Percentiles rank a stretch among this genome's conserved stretches.
phyloP scores from a whole-genome alignment of 352 stramenopile species.

The Phytophthora cactorum region DNA sequence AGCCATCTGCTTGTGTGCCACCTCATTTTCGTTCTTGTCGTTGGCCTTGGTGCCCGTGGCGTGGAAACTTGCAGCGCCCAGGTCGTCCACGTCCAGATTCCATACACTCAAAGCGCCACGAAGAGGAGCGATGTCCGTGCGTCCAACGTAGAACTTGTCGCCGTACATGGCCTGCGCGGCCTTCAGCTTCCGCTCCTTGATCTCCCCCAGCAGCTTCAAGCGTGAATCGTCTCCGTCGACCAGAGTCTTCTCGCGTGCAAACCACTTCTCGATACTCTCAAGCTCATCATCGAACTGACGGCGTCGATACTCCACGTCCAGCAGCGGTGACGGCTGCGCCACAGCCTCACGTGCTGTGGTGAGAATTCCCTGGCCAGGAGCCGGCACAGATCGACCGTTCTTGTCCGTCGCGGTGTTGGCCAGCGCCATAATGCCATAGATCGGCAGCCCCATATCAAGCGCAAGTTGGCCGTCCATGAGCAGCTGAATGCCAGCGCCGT shows the following conservation, averaged over 20 bases:
- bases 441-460: constrained; percentile 87
- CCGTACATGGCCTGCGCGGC: constrained; percentile 73
- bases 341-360: constrained; percentile 76
- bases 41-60: constrained; percentile 87
- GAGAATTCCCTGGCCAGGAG: constrained; percentile 86
- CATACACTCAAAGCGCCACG: constrained; percentile 78
- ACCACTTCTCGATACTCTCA: constrained; percentile 77
- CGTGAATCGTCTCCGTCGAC: constrained; percentile 44
- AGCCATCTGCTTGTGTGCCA: constrained; percentile 85
- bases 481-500: constrained; percentile 88
- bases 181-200: constrained; percentile 76
- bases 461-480: constrained; percentile 89
- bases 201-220: constrained; percentile 58
- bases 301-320: constrained; percentile 78
- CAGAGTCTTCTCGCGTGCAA: constrained; percentile 57
- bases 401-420: constrained; percentile 91
- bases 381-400: constrained; percentile 83
- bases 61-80: constrained; percentile 85
- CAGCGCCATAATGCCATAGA: constrained; percentile 85
- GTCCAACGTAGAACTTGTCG: constrained; percentile 64
- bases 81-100: constrained; percentile 82
- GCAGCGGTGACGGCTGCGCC: constrained; percentile 51
- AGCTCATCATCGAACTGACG: constrained; percentile 81
- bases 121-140: constrained; percentile 74
- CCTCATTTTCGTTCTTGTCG: constrained; percentile 89